Evolutionary conservation across 2,329 filamentous ascomycete species (phyloP).

Genomic region (Exophiala viscosa): DNA sequence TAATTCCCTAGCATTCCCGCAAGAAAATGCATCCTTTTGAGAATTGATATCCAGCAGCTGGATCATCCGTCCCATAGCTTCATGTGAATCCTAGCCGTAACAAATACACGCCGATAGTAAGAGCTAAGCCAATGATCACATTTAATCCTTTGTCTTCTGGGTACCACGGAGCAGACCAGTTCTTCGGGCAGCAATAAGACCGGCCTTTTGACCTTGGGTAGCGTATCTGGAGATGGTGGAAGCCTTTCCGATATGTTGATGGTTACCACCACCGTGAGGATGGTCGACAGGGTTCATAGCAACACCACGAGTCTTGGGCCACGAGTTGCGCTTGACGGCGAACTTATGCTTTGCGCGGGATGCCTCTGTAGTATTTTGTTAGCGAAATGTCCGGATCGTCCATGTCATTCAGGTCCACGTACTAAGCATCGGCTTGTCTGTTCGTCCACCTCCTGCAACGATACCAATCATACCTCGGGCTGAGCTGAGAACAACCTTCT

Average conservation of each 20-base stretch:
- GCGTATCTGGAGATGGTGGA: constrained; percentile 99
- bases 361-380: constrained; percentile 68
- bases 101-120: constrained; percentile 17
- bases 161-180: constrained; percentile 99
- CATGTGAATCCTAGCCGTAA: constrained; percentile 8
- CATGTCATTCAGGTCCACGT: constrained; percentile 32
- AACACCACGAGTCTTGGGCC: constrained; percentile 99
- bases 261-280: constrained; percentile 99
- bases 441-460: constrained; percentile 97
- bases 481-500: constrained; percentile 94
- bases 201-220: constrained; percentile 97
- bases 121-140: constrained; percentile 8
- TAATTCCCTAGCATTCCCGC: background rate
- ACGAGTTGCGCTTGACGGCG: constrained; percentile 99
- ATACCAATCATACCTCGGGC: constrained; percentile 99
- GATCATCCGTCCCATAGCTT: background rate
- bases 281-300: constrained; percentile 99
- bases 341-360: constrained; percentile 99
- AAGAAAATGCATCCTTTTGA: background rate
- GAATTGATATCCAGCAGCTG: background rate
- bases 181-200: constrained; percentile 99
- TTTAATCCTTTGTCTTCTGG: constrained; percentile 99
- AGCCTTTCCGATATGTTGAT: constrained; percentile 99
- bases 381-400: constrained; percentile 12
- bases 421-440: constrained; percentile 98